Conservation (phyloP, 2,329 filamentous ascomycete genomes). For the Drechslera avenae region DNA sequence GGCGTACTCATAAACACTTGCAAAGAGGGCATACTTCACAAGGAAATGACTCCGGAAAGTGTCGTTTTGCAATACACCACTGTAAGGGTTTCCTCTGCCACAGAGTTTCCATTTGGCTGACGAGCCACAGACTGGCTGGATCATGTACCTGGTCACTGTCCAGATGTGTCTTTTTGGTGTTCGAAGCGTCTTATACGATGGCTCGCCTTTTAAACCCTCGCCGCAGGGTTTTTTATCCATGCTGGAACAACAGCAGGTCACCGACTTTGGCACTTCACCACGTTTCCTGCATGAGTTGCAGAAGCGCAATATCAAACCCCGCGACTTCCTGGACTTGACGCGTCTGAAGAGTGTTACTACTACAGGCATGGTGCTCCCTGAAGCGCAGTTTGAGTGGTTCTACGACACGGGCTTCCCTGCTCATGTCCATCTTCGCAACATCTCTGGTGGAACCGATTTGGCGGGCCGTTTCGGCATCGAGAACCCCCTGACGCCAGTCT, state of each 20-base stretch:
- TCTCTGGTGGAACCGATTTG: slow-evolving; percentile 79
- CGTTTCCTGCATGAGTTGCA: slow-evolving; percentile 76
- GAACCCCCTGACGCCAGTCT: slow-evolving; percentile 72
- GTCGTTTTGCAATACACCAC: slow-evolving; percentile 64
- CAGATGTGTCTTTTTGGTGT: slow-evolving; percentile 64
- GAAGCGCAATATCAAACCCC: slow-evolving; percentile 66
- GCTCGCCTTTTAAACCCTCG: slow-evolving; percentile 77
- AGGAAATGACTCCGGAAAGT: slow-evolving; percentile 51
- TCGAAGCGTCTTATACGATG: slow-evolving; percentile 76
- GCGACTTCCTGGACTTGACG: slow-evolving; percentile 66
- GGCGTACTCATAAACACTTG: slow-evolving; percentile 63
- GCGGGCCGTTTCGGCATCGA: slow-evolving; percentile 67
- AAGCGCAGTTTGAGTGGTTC: slow-evolving; percentile 80
- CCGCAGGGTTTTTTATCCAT: slow-evolving; percentile 66
- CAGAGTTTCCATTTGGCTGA: background rate
- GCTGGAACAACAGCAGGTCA: slow-evolving; percentile 67
- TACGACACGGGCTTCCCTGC: slow-evolving; percentile 73
- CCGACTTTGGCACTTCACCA: slow-evolving; percentile 75
- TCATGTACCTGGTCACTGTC: slow-evolving; percentile 77
- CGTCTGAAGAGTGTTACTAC: slow-evolving; percentile 66
- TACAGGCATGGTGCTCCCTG: slow-evolving; percentile 82
- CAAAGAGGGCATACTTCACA: slow-evolving; percentile 67
- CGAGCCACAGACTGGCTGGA: slow-evolving; percentile 62
- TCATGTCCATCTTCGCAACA: slow-evolving; percentile 70
- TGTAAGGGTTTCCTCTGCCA: slow-evolving; percentile 27